Conservation (phyloP, 352 stramenopile genomes). For the Pythium chondricola region DNA sequence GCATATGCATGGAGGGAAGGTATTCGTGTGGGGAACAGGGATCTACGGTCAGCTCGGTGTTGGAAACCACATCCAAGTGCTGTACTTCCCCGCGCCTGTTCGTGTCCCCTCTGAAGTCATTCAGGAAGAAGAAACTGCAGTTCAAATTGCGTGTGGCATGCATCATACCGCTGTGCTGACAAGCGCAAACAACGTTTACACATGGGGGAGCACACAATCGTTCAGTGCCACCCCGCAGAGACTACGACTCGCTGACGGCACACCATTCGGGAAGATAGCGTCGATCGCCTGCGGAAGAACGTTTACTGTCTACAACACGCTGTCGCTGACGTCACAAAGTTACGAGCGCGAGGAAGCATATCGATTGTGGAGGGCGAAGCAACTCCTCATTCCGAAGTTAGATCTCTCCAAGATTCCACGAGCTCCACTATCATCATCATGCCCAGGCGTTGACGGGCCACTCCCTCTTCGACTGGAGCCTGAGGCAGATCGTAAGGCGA, state of each 20-base stretch:
- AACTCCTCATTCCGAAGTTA: slow-evolving; percentile 39
- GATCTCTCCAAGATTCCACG: slow-evolving; percentile 34
- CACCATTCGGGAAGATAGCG: slow-evolving; percentile 37
- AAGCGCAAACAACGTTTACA: slow-evolving; percentile 42
- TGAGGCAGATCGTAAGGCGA: slow-evolving; percentile 27
- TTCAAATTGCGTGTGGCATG: slow-evolving; percentile 48
- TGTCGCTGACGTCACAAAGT: slow-evolving; percentile 36
- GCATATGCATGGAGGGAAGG: slow-evolving; percentile 2
- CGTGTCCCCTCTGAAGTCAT: slow-evolving; percentile 24
- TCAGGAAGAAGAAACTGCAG: slow-evolving; percentile 34
- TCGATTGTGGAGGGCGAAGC: slow-evolving; percentile 39
- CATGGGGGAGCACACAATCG: slow-evolving; percentile 53
- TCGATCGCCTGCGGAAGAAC: slow-evolving; percentile 63
- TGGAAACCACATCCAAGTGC: slow-evolving; percentile 28
- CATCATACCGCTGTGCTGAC: slow-evolving; percentile 63
- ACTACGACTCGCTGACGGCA: slow-evolving; percentile 25
- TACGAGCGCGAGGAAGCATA: slow-evolving; percentile 52
- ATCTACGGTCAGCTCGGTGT: slow-evolving; percentile 65
- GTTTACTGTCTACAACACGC: slow-evolving; percentile 73
- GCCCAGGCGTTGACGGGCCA: slow-evolving; percentile 18
- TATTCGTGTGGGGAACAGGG: slow-evolving; percentile 71
- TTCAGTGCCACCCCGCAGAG: slow-evolving; percentile 36
- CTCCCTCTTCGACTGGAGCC: slow-evolving; percentile 47
- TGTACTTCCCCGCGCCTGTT: slow-evolving; percentile 37
- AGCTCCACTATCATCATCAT: slow-evolving; percentile 37